phyloP scores from a whole-genome alignment of 441 rosid species.

The Hura crepitans region DNA sequence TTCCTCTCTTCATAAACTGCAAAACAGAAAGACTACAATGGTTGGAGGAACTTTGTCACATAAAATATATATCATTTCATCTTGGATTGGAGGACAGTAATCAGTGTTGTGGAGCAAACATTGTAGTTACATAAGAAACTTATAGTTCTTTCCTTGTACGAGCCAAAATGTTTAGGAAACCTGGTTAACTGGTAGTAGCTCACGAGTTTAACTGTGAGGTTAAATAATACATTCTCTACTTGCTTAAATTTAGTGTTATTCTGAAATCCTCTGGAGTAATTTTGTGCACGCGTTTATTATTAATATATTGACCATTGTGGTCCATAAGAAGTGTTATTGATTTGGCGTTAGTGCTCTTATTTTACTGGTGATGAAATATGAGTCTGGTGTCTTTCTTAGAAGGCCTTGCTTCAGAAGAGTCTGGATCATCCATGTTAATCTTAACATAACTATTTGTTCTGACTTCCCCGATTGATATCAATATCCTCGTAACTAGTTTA shows the following conservation, averaged over 20 bases:
- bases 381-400: neutral
- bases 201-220: neutral
- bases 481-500: neutral
- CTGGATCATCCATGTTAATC: neutral
- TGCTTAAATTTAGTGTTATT: neutral
- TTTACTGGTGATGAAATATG: neutral
- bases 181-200: neutral
- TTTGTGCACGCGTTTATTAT: neutral
- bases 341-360: neutral
- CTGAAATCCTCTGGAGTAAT: neutral
- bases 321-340: neutral
- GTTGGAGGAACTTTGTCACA: too few relatives aligned
- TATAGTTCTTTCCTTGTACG: neutral
- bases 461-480: neutral
- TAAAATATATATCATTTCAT: too few relatives aligned
- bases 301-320: too few relatives aligned
- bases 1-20: too few relatives aligned
- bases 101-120: too few relatives aligned
- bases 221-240: neutral
- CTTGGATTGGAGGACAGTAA: too few relatives aligned
- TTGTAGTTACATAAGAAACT: too few relatives aligned
- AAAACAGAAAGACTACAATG: too few relatives aligned
- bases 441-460: neutral
- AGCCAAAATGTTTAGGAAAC: neutral
- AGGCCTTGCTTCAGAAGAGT: neutral